Base-by-base conservation (phyloP, 345 rosid species). In the Eucalyptus polyanthemos region DNA sequence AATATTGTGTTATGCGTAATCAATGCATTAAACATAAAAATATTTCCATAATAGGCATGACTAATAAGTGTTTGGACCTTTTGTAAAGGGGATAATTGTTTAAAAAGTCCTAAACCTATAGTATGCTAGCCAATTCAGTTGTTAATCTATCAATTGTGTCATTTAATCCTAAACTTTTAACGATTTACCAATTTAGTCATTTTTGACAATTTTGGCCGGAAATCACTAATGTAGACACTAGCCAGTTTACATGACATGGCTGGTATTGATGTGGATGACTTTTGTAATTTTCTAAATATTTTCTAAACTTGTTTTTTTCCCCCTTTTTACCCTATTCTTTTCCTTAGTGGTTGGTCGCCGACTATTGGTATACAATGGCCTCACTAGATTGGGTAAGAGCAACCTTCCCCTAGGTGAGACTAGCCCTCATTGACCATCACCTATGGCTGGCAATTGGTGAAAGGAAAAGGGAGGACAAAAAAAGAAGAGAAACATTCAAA, bases 161-260 rank as follows among this genome's bases (percentile, higher is more conserved):
- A 22, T 10, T 56, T 56, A 56, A 60, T 27, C 4, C 1, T 60
- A 12, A 60, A 27, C 2, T 60, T 60, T 27, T 27, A 0, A 60
- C 0, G 9, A 56, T 27, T 27, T 60, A 1, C 7, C 7, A 60
- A 12, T 60, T 60, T 60, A 27, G 69, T 60, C 8, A 60, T 60
- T 60, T 12, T 0, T 27, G 2, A 6, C 15, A 60, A 27, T 60
- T 27, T 60, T 60, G 4, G 8, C 1, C 0, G 2, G 1, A 13
- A 60, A 60, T 60, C 2, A 29, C 8, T 60, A 6, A 12, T 6
- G 34, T 60, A 6, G 7, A 27, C 31, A 27, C 3, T 24, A 56
- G 62, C 29, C 6, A 22, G 2, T 11, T 24, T 56, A 56, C 12
- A 24, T 56, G 34, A 12, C 4, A 60, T 60, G 16, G 15, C 1